A percentile compares a stretch with the other conserved stretches of the same genome.
Evolutionary conservation across 2,329 filamentous ascomycete genomes (phyloP).

Genomic region (Diplodia mutila): DNA sequence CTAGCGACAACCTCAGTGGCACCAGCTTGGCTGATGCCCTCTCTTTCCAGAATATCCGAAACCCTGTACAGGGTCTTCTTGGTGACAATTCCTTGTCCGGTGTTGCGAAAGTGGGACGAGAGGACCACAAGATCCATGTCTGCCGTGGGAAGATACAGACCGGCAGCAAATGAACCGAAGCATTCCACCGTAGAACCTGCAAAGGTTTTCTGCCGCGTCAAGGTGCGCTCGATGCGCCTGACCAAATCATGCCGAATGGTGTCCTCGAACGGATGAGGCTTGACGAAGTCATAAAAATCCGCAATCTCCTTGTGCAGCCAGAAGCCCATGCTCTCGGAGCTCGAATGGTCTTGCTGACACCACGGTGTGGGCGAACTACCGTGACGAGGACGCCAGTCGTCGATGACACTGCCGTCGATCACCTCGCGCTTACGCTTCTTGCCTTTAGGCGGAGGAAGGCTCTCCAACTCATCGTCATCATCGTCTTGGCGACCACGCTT

Average conservation of each 20-base stretch:
- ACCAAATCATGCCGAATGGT: constrained; percentile 74
- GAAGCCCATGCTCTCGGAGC: constrained; percentile 57
- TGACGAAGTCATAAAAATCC: constrained; percentile 86
- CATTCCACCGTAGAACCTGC: constrained; percentile 66
- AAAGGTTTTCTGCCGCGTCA: constrained; percentile 50
- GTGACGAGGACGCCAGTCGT: constrained; percentile 47
- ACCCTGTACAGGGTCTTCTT: constrained; percentile 65
- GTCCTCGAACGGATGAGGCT: constrained; percentile 76
- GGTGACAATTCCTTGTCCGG: constrained; percentile 52
- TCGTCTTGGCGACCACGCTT: constrained; percentile 7
- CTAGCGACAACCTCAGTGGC: constrained; percentile 69
- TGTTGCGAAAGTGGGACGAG: constrained; percentile 62
- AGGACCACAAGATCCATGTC: constrained; percentile 94
- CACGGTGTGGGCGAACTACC: constrained; percentile 63
- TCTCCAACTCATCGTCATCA: constrained; percentile 13
- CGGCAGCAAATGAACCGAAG: constrained; percentile 95
- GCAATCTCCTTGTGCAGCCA: constrained; percentile 87
- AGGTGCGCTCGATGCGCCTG: constrained; percentile 58
- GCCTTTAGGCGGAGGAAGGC: constrained; percentile 46
- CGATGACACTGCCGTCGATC: constrained; percentile 43
- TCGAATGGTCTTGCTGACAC: constrained; percentile 59
- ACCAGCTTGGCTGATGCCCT: constrained; percentile 60
- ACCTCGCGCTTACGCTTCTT: constrained; percentile 71
- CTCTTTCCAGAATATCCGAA: constrained; percentile 59
- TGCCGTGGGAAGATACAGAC: constrained; percentile 72